phyloP scores from a whole-genome alignment of 148 eudicot species.

The Camellia sinensis region DNA sequence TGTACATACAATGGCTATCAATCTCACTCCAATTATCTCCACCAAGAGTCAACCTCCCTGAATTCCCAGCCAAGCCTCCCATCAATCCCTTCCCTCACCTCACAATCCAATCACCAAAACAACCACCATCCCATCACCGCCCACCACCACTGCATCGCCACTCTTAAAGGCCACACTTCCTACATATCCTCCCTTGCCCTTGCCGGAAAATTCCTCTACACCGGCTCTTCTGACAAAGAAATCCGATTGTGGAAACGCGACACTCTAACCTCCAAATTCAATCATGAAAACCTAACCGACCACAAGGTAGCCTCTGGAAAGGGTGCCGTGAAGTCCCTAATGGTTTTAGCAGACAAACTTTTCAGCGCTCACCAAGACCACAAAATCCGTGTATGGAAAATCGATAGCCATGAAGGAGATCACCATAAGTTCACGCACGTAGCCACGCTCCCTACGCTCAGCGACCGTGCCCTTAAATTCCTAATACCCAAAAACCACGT shows the following conservation, averaged over 20 bases:
- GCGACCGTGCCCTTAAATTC: slow-evolving; percentile 68
- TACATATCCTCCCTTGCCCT: slow-evolving; percentile 67
- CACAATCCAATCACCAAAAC: slow-evolving; percentile 23
- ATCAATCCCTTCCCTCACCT: slow-evolving; percentile 33
- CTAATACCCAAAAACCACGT: slow-evolving; percentile 65
- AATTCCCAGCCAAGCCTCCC: slow-evolving; percentile 41
- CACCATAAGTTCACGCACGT: slow-evolving; percentile 36
- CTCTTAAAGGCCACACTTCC: slow-evolving; percentile 56
- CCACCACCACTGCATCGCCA: slow-evolving; percentile 58
- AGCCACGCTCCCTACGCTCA: slow-evolving; percentile 78
- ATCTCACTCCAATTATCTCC: slow-evolving; percentile 16
- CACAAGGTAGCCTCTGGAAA: slow-evolving; percentile 48
- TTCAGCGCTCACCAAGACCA: slow-evolving; percentile 95
- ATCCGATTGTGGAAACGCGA: slow-evolving; percentile 52
- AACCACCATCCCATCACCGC: slow-evolving; percentile 18
- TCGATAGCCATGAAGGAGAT: slow-evolving; percentile 30
- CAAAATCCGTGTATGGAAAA: slow-evolving; percentile 88
- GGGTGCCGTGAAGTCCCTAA: slow-evolving; percentile 78
- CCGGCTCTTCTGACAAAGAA: slow-evolving; percentile 69
- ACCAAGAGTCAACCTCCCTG: slow-evolving; percentile 17
- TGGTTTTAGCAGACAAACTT: slow-evolving; percentile 52
- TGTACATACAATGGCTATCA: slow-evolving; percentile 6
- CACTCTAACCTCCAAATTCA: slow-evolving; percentile 29
- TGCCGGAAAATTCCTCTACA: slow-evolving; percentile 55
- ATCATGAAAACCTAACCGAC: slow-evolving; percentile 23